Evolutionary conservation across 495 filamentous ascomycete species (phyloP).

Genomic region (Aspergillus diversus): DNA sequence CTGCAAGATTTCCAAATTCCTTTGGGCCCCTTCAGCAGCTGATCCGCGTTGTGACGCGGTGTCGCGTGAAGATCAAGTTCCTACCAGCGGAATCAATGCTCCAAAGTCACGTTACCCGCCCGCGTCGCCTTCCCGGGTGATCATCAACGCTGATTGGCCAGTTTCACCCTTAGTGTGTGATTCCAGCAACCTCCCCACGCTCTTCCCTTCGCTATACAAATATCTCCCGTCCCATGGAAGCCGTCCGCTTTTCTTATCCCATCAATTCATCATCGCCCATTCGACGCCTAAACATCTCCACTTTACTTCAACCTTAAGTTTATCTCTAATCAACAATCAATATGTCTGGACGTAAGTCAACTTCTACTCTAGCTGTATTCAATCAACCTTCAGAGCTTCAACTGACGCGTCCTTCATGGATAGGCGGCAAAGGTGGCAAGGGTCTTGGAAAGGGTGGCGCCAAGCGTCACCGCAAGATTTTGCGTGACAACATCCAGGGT

Average conservation of each 20-base stretch:
- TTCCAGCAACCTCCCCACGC: slow-evolving; percentile 39
- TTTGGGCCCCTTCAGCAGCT: slow-evolving; percentile 14
- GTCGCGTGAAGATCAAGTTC: slow-evolving; percentile 34
- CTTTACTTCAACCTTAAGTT: slow-evolving; percentile 33
- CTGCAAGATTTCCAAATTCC: slow-evolving; percentile 23
- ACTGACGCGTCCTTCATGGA: slow-evolving; percentile 47
- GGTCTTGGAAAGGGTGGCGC: slow-evolving; percentile 96
- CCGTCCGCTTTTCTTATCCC: slow-evolving; percentile 42
- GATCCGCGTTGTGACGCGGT: slow-evolving; percentile 33
- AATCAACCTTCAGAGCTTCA: slow-evolving; percentile 7
- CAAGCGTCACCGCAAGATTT: slow-evolving; percentile 95
- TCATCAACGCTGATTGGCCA: slow-evolving; percentile 47
- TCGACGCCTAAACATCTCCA: slow-evolving; percentile 41
- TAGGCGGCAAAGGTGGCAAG: slow-evolving; percentile 97
- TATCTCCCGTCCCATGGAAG: slow-evolving; percentile 44
- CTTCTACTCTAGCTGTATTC: slow-evolving; percentile 1
- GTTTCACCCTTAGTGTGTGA: slow-evolving; percentile 45
- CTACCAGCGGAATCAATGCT: slow-evolving; percentile 28
- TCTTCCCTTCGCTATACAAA: slow-evolving; percentile 46
- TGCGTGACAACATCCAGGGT: slow-evolving; percentile 98
- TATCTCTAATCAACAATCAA: slow-evolving; percentile 41
- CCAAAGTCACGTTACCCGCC: slow-evolving; percentile 36
- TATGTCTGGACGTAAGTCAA: slow-evolving; percentile 72
- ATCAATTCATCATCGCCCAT: slow-evolving; percentile 44
- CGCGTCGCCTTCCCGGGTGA: slow-evolving; percentile 36